These are phyloP conservation scores for Trichoderma harzianum DNA, from an alignment of 2,329 filamentous ascomycete species.

Conservation along the genomic window DNA sequence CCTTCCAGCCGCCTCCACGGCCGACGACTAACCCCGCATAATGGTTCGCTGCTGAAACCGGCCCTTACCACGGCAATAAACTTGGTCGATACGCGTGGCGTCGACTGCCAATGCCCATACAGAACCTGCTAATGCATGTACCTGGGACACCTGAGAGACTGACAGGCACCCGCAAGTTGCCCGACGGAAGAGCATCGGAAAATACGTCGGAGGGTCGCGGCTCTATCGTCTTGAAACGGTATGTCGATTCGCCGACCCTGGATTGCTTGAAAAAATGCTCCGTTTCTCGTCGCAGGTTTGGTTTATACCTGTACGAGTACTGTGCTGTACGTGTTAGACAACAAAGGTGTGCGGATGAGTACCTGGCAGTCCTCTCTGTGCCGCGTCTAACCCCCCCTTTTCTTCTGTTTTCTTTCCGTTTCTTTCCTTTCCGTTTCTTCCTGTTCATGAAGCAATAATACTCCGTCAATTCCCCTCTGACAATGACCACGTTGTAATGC, in stretches of 20 bases:
- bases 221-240: background rate
- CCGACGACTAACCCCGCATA: slow-evolving; percentile 18
- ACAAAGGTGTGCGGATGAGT: background rate
- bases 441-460: background rate
- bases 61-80: slow-evolving; percentile 14
- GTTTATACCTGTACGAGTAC: background rate
- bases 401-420: background rate
- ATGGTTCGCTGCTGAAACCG: slow-evolving; percentile 14
- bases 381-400: background rate
- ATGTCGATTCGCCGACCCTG: slow-evolving; percentile 11
- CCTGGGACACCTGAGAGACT: background rate
- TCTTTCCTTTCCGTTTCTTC: background rate
- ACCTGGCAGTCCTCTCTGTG: background rate
- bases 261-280: background rate
- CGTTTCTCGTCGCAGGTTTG: background rate
- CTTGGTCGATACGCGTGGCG: slow-evolving; percentile 11
- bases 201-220: slow-evolving; percentile 7
- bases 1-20: background rate
- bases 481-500: background rate
- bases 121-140: slow-evolving; percentile 3
- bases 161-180: slow-evolving; percentile 1
- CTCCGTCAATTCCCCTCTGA: background rate
- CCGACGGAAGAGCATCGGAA: slow-evolving; percentile 11
- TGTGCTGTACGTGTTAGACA: background rate
- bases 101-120: background rate